These are phyloP conservation scores for Chenopodium quinoa DNA, from an alignment of 148 eudicot species.

Conservation along the genomic window DNA sequence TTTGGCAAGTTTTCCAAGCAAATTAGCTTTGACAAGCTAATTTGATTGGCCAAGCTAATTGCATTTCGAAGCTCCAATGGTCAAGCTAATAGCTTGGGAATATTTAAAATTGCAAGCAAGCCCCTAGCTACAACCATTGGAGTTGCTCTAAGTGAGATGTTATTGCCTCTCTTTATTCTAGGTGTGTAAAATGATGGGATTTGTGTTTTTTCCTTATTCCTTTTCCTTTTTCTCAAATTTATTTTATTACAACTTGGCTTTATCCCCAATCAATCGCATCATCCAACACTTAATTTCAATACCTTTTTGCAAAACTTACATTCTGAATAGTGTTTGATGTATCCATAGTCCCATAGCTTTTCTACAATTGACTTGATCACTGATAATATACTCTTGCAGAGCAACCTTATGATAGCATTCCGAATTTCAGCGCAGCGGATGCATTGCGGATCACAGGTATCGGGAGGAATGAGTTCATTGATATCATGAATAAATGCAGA, in stretches of 20 bases:
- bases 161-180: neutral
- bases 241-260: too few relatives aligned
- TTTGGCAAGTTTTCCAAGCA: too few relatives aligned
- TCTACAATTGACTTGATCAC: constrained; percentile 10
- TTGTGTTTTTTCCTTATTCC: neutral
- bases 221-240: neutral
- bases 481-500: constrained; percentile 98
- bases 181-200: neutral
- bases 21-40: too few relatives aligned
- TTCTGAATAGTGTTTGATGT: constrained; percentile 12
- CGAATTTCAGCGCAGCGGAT: constrained; percentile 97
- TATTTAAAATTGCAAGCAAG: too few relatives aligned
- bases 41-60: too few relatives aligned
- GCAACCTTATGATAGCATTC: constrained; percentile 98
- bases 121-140: too few relatives aligned
- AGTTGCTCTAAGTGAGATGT: neutral
- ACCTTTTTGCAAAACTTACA: neutral
- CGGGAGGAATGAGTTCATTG: constrained; percentile 98
- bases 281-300: too few relatives aligned
- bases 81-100: too few relatives aligned
- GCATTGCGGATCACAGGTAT: constrained; percentile 88
- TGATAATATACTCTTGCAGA: constrained; percentile 47
- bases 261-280: too few relatives aligned
- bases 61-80: too few relatives aligned
- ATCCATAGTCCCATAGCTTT: neutral